These are phyloP conservation scores for Ogataea methanolica DNA, from an alignment of 805 yeast species.

Conservation along the genomic window DNA sequence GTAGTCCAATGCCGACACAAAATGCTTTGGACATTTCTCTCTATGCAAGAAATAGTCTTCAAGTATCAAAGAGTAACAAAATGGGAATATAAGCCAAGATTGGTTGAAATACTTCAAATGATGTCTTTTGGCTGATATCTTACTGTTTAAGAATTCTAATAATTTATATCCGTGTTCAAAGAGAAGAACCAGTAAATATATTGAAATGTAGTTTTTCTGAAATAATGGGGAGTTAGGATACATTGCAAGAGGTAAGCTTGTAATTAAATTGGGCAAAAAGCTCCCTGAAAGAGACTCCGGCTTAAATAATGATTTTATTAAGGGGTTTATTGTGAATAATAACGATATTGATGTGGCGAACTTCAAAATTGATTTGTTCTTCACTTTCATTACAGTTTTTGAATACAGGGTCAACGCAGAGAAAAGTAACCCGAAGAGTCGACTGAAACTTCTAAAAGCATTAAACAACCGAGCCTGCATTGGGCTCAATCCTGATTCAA, in stretches of 20 bases:
- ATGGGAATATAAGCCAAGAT: slow-evolving; percentile 20
- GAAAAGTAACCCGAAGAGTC: slow-evolving; percentile 1
- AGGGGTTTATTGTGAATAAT: slow-evolving; percentile 12
- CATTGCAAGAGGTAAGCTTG: slow-evolving; percentile 7
- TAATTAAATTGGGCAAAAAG: slow-evolving; percentile 9
- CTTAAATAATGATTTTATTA: neutral
- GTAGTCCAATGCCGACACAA: slow-evolving; percentile 8
- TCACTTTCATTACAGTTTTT: neutral
- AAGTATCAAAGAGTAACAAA: slow-evolving; percentile 16
- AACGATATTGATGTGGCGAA: slow-evolving; percentile 9
- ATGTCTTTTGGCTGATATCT: slow-evolving; percentile 4
- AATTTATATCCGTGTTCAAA: slow-evolving; percentile 17
- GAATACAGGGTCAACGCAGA: neutral
- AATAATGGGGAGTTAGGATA: slow-evolving; percentile 12
- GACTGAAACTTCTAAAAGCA: slow-evolving; percentile 5
- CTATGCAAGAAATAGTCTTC: slow-evolving; percentile 6
- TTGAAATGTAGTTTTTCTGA: slow-evolving; percentile 15
- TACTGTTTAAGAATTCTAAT: slow-evolving; percentile 9
- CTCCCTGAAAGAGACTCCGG: neutral
- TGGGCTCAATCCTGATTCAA: slow-evolving; percentile 3
- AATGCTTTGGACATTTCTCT: slow-evolving; percentile 16
- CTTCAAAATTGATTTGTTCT: slow-evolving; percentile 1
- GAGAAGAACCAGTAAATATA: slow-evolving; percentile 10
- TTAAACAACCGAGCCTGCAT: neutral
- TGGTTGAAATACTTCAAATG: slow-evolving; percentile 3